Conservation (phyloP, 208 protist species). For the Herpetomonas muscarum region DNA sequence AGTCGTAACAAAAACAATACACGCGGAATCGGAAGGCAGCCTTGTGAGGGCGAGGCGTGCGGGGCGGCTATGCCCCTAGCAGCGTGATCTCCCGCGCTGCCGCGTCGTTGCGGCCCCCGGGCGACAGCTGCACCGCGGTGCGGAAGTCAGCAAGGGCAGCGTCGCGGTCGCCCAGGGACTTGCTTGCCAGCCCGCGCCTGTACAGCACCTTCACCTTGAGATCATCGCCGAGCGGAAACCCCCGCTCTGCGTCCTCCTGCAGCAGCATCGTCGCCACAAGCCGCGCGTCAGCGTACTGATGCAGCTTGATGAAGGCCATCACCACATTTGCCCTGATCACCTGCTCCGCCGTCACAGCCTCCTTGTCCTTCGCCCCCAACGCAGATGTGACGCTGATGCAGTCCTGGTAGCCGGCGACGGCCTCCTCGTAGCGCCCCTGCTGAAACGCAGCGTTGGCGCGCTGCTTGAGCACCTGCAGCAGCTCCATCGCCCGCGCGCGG, state of each 20-base stretch:
- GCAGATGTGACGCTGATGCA: conserved; percentile 56
- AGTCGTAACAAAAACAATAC: too few relatives aligned
- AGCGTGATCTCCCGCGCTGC: conserved; percentile 47
- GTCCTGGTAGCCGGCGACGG: conserved; percentile 63
- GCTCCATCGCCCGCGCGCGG: conserved; percentile 30
- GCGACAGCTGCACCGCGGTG: conserved; percentile 60
- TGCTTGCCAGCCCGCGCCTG: conserved; percentile 63
- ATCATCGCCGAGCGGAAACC: conserved; percentile 20
- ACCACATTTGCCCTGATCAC: conserved; percentile 69
- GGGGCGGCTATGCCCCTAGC: too few relatives aligned
- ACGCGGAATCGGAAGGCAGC: too few relatives aligned
- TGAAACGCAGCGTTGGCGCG: conserved; percentile 64
- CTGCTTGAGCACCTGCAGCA: conserved; percentile 47
- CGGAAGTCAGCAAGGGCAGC: conserved; percentile 69
- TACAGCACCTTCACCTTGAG: conserved; percentile 83
- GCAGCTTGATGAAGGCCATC: conserved; percentile 58
- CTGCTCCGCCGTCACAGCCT: conserved; percentile 45
- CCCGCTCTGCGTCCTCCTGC: conserved; percentile 37
- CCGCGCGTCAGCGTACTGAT: conserved; percentile 65
- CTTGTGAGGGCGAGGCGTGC: too few relatives aligned
- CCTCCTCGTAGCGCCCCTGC: conserved; percentile 52
- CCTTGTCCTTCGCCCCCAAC: conserved; percentile 39
- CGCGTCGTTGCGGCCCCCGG: conserved; percentile 32
- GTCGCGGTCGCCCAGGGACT: conserved; percentile 41
- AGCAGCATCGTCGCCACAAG: conserved; percentile 72